Conservation (phyloP, 164 flowering plant genomes). For the Berberis thunbergii region DNA sequence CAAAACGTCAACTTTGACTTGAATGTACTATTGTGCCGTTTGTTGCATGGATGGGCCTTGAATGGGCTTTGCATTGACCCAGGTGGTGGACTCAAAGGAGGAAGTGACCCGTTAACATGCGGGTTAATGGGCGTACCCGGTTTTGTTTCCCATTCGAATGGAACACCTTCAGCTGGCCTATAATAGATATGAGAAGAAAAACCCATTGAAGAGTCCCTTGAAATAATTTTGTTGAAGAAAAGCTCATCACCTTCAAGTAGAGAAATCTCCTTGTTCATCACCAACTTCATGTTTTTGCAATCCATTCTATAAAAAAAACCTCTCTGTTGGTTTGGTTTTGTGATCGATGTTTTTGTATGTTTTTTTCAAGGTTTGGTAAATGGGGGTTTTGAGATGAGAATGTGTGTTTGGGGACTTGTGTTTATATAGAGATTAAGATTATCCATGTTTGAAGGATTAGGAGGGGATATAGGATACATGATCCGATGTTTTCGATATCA, state of each 20-base stretch:
- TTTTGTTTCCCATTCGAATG: conserved; percentile 53
- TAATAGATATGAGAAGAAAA: conserved; percentile 36
- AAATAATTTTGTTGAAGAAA: conserved; percentile 23
- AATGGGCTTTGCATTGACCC: conserved; percentile 19
- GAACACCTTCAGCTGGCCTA: conserved; percentile 32
- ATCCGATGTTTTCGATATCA: conserved; percentile 13
- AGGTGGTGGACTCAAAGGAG: conserved; percentile 50
- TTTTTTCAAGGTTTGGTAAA: background rate
- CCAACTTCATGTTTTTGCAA: conserved; percentile 2
- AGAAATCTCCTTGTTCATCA: background rate
- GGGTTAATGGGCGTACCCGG: conserved; percentile 47
- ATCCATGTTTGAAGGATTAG: conserved; percentile 10
- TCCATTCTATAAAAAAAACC: conserved; percentile 5
- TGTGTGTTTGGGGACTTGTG: background rate
- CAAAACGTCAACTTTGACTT: conserved; percentile 18
- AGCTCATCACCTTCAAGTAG: conserved; percentile 25
- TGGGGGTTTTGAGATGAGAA: background rate
- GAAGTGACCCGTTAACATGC: conserved; percentile 16
- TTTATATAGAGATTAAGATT: conserved; percentile 4
- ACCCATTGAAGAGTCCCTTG: conserved; percentile 35
- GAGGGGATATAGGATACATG: conserved; percentile 17
- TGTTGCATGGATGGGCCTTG: conserved; percentile 15
- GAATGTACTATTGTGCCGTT: background rate
- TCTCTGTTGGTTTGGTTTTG: background rate
- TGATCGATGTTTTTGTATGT: background rate